Conservation (phyloP, 305 asterid genomes). For the Rubia peregrina region DNA sequence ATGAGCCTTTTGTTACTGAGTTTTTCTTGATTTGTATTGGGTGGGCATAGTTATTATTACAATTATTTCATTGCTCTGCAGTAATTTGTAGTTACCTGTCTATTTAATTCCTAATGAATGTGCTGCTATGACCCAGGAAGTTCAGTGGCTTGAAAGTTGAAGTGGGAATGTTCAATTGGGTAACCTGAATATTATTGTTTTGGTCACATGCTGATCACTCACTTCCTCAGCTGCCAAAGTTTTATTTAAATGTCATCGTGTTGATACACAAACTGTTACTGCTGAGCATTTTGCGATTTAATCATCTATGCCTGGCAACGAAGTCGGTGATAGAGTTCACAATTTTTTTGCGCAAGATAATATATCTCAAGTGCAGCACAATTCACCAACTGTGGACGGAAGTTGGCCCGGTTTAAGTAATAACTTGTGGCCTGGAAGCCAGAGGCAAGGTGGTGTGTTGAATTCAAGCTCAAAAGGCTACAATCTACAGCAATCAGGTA, state of each 20-base stretch:
- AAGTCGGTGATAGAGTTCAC: slow-evolving; percentile 89
- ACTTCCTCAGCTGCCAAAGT: neutral
- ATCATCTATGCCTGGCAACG: slow-evolving; percentile 99
- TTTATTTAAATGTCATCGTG: slow-evolving; percentile 12
- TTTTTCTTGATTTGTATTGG: neutral
- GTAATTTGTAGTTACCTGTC: neutral
- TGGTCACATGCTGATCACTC: neutral
- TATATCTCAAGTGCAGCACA: slow-evolving; percentile 56
- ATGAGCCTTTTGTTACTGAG: neutral
- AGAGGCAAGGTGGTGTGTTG: slow-evolving; percentile 34
- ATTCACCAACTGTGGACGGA: slow-evolving; percentile 45
- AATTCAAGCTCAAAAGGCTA: slow-evolving; percentile 39
- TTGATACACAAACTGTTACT: slow-evolving; percentile 16
- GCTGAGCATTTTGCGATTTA: slow-evolving; percentile 20
- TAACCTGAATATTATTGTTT: neutral
- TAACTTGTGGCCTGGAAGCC: slow-evolving; percentile 63
- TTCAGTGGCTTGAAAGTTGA: slow-evolving; percentile 13
- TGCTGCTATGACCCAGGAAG: neutral
- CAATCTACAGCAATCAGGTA: slow-evolving; percentile 52
- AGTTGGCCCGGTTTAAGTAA: slow-evolving; percentile 51
- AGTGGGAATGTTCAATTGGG: slow-evolving; percentile 2
- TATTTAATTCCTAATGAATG: neutral
- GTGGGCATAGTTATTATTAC: neutral
- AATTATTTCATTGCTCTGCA: neutral
- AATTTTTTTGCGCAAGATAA: slow-evolving; percentile 85